Evolutionary conservation across 805 yeast genomes (phyloP), one percentile per base, ranked within the genome.

Genomic region (Pichia phayaonensis): DNA sequence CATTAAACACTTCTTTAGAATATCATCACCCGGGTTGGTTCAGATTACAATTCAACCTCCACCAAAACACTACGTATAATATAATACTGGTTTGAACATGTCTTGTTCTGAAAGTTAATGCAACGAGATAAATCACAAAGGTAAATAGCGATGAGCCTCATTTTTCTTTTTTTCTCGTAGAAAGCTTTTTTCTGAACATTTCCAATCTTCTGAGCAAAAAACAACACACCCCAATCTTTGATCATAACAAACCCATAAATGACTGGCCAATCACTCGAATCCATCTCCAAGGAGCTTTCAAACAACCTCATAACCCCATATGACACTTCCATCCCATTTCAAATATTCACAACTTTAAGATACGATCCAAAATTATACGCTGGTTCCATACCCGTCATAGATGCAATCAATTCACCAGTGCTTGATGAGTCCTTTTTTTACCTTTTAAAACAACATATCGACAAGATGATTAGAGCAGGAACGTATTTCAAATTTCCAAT

Each of bases 211-310:
- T n/a, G n/a, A n/a, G n/a, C 26, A 24, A 24, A 24, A 8, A 24
- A 24, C 8, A 24, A 24, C 26, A 24, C 31, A 29, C 12, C 13
- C n/a, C 13, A 5, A 29, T 29, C 34, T 11, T 27, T 27, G 31
- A 11, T 8, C 31, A 8, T 8, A 11, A 27, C 31, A 29, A 12
- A 29, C 34, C 38, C 12, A 34, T n/a, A 34, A 3, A 34, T 34
- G 38, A 6, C 38, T 16, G n/a, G 16, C 18, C 20, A 83, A 81
- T 34, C 24, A 16, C 73, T 83, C 44, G 90, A 89, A 64, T 72
- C 77, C 39, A 84, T 92, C 55, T 94, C 96, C n/a, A 88, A 83
- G 71, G 80, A 83, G 45, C 90, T 85, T 62, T 90, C 90, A 34
- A 34, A n/a, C 11, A n/a, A 34, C 12, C 18, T 34, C n/a, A 7